A percentile compares a stretch with the other conserved stretches of the same genome.
Conservation (phyloP, 2,329 filamentous ascomycete species). For the Colletotrichum paranaense region DNA sequence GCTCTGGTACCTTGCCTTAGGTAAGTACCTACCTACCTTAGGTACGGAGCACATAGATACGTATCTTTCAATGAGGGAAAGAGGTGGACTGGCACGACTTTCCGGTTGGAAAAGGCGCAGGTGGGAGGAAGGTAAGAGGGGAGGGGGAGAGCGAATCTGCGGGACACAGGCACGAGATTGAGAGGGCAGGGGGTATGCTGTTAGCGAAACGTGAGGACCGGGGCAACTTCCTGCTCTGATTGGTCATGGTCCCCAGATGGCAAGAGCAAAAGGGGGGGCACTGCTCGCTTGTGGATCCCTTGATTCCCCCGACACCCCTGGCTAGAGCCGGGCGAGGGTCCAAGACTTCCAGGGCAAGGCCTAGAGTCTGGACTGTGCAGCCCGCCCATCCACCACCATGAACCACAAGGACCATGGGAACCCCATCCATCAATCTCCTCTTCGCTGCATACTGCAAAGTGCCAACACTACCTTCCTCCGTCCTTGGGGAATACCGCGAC, state of each 20-base stretch:
- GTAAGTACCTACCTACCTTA: not conserved
- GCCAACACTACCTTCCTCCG: not conserved
- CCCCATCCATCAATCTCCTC: not conserved
- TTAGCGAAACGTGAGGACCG: slow-evolving; percentile 28
- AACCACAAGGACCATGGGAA: not conserved
- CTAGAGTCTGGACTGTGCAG: not conserved
- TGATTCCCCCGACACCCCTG: slow-evolving; percentile 35
- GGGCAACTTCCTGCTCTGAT: not conserved
- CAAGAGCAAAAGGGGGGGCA: not conserved
- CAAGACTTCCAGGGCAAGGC: not conserved
- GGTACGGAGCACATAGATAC: not conserved
- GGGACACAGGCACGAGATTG: slow-evolving; percentile 36
- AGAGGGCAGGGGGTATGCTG: slow-evolving; percentile 19
- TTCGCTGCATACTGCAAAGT: not conserved
- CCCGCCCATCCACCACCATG: not conserved
- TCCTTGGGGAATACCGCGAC: not conserved
- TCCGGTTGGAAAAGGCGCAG: slow-evolving; percentile 1
- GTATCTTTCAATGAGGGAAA: not conserved
- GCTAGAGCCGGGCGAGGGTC: slow-evolving; percentile 7
- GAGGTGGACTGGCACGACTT: not conserved
- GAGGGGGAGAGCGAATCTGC: slow-evolving; percentile 23
- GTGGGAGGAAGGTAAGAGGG: not conserved
- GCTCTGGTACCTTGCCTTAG: not conserved
- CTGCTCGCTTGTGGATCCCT: slow-evolving; percentile 28
- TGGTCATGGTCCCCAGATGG: not conserved